Percentiles rank a stretch among this genome's conserved stretches.
Conservation (phyloP, 192 early-diverging fungal species). For the Coemansia asiatica region DNA sequence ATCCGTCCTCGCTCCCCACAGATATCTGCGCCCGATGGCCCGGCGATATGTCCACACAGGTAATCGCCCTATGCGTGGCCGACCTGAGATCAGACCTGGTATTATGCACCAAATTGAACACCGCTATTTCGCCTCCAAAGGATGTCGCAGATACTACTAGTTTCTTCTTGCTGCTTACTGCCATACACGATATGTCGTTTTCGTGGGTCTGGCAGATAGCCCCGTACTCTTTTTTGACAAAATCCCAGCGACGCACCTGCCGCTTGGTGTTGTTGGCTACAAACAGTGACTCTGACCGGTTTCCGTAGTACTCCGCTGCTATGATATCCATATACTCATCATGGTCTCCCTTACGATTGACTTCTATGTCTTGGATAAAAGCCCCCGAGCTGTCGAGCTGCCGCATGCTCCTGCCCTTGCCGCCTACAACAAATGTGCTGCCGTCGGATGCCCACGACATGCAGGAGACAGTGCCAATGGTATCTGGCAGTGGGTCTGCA, state of each 20-base stretch:
- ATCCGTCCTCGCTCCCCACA: slow-evolving; percentile 49
- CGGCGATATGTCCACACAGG: slow-evolving; percentile 34
- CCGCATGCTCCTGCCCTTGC: slow-evolving; percentile 23
- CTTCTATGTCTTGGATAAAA: slow-evolving; percentile 26
- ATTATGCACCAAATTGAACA: slow-evolving; percentile 46
- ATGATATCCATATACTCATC: slow-evolving; percentile 12
- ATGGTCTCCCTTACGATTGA: slow-evolving; percentile 7
- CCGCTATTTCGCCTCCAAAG: slow-evolving; percentile 41
- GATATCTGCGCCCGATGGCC: slow-evolving; percentile 27
- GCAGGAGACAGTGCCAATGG: slow-evolving; percentile 13
- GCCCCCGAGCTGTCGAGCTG: slow-evolving; percentile 35
- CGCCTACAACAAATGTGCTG: slow-evolving; percentile 33
- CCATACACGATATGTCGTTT: slow-evolving; percentile 46
- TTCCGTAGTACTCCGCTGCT: slow-evolving; percentile 39
- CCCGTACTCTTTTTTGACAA: slow-evolving; percentile 28
- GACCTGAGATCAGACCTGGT: slow-evolving; percentile 42
- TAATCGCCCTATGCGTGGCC: slow-evolving; percentile 37
- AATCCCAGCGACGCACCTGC: slow-evolving; percentile 50
- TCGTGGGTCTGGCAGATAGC: slow-evolving; percentile 44
- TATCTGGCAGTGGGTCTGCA: slow-evolving; percentile 3
- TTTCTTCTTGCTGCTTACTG: slow-evolving; percentile 32
- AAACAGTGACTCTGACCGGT: slow-evolving; percentile 30
- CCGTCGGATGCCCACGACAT: slow-evolving; percentile 44
- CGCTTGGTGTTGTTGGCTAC: slow-evolving; percentile 36
- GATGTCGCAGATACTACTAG: slow-evolving; percentile 40